phyloP scores from a whole-genome alignment of 805 yeast genomes.

The Metschnikowia noctiluminum region DNA sequence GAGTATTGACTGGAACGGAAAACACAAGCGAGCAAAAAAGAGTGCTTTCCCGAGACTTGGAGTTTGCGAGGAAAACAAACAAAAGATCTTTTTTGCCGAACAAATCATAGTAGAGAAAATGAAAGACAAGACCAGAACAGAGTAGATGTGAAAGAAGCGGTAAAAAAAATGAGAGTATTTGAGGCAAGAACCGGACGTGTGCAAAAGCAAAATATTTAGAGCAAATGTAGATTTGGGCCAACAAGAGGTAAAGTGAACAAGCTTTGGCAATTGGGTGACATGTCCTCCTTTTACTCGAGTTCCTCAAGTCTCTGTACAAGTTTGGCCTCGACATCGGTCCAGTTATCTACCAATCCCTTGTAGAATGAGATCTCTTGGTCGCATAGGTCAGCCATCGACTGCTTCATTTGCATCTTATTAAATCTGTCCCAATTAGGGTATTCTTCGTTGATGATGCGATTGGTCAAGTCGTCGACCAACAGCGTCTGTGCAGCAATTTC shows the following conservation, averaged over 20 bases:
- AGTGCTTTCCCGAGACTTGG: too few relatives aligned
- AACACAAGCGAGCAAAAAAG: not conserved
- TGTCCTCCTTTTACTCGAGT: constrained; percentile 3
- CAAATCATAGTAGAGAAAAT: not conserved
- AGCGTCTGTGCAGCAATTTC: constrained; percentile 44
- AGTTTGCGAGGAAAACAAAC: not conserved
- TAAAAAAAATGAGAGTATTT: not conserved
- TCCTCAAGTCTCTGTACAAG: constrained; percentile 18
- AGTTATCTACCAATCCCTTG: constrained; percentile 60
- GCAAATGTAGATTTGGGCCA: not conserved
- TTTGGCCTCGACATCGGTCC: constrained; percentile 55
- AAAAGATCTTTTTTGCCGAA: too few relatives aligned
- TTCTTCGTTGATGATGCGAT: constrained; percentile 46
- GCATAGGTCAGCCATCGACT: constrained; percentile 67
- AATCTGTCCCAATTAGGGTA: constrained; percentile 71
- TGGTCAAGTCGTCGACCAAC: constrained; percentile 45
- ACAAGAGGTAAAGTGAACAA: not conserved
- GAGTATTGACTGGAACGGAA: too few relatives aligned
- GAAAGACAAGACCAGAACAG: not conserved
- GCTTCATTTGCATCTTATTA: constrained; percentile 72
- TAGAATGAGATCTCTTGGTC: constrained; percentile 75
- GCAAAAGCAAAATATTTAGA: not conserved
- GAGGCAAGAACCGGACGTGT: not conserved
- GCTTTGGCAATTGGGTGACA: too few relatives aligned
- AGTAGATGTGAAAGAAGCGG: not conserved